A percentile compares a stretch with the other conserved stretches of the same genome.
These are phyloP conservation scores for Trichothecium sympodiale DNA, from an alignment of 2,329 filamentous ascomycete genomes.

Conservation along the genomic window DNA sequence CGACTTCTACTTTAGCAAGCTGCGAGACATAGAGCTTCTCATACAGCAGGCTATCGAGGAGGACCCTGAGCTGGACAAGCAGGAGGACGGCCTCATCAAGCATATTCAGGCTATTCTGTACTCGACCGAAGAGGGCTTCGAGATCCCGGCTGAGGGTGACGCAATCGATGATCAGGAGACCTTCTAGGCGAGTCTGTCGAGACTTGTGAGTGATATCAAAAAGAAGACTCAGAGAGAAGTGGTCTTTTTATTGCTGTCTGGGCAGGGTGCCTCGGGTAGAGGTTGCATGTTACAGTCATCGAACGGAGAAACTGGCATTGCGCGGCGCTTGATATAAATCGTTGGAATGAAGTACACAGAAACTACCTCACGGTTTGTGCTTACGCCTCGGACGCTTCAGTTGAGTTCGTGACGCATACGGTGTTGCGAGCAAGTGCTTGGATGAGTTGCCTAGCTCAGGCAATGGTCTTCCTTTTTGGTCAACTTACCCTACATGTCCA, in stretches of 20 bases:
- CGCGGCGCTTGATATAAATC: not conserved
- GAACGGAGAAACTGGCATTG: no score
- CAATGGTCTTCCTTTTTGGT: no score
- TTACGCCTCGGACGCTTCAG: no score
- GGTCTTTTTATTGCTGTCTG: no score
- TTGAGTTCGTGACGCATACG: no score
- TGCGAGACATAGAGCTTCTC: slow-evolving; percentile 90
- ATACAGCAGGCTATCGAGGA: slow-evolving; percentile 89
- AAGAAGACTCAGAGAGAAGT: not conserved
- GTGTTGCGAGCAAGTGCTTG: no score
- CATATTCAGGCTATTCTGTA: slow-evolving; percentile 95
- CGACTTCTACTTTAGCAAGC: slow-evolving; percentile 98
- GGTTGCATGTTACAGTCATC: no score
- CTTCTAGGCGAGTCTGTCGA: slow-evolving; percentile 36
- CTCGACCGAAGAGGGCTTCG: slow-evolving; percentile 87
- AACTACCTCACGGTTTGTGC: no score
- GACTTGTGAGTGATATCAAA: not conserved
- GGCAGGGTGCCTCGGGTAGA: no score
- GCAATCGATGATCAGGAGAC: slow-evolving; percentile 69
- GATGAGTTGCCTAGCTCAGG: no score
- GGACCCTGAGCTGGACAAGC: slow-evolving; percentile 86
- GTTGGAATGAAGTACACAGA: slow-evolving; percentile 2
- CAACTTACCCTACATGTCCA: no score
- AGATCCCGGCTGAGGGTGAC: slow-evolving; percentile 75
- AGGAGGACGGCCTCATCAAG: slow-evolving; percentile 85